Base-by-base conservation (phyloP, 371 early-diverging fungal species). In the Rhizomucor miehei region DNA sequence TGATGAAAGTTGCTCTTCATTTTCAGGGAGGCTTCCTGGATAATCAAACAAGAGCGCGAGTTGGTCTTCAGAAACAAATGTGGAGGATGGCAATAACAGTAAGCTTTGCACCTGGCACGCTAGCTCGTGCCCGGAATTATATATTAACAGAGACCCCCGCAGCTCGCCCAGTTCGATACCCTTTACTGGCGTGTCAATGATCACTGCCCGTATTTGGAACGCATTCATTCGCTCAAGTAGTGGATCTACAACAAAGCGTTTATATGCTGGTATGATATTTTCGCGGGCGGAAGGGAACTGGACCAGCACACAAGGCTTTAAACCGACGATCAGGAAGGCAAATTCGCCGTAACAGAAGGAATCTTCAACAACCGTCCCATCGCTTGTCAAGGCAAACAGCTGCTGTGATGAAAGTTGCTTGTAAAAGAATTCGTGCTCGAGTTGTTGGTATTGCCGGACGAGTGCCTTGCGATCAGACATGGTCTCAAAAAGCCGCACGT, bases 341-440 rank as follows among this genome's bases (percentile, higher is more conserved):
- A 85, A 54, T 54, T 86, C 87, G 41, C 85, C 87, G 56, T 83
- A 85, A 40, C 80, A 69, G 2, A 69, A 44, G 25, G 70, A 73
- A 47, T 75, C 76, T 3, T 71, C 63, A 1, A 62, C 48, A n/a
- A 29, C 35, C 11, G 25, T 48, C 0, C 29, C 48, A 17, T 48
- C 11, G 8, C 29, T 29, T 29, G 29, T 29, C 29, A 29, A 29
- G 8, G 29, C 29, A 29, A 5, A 29, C 8, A 29, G 29, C 29
- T 29, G 29, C 29, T 29, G 5, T 8, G 29, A 8, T 8, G 29
- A 29, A 29, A 29, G 29, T 29, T 8, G 29, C 8, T 29, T 29
- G 29, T 29, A 29, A 29, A 29, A 29, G 29, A 29, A 29, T 5
- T 29, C 29, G 29, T 29, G 29, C 29, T 29, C 29, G 3, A 29